Conservation (phyloP, 2,329 filamentous ascomycete genomes). For the Claviceps sp. region DNA sequence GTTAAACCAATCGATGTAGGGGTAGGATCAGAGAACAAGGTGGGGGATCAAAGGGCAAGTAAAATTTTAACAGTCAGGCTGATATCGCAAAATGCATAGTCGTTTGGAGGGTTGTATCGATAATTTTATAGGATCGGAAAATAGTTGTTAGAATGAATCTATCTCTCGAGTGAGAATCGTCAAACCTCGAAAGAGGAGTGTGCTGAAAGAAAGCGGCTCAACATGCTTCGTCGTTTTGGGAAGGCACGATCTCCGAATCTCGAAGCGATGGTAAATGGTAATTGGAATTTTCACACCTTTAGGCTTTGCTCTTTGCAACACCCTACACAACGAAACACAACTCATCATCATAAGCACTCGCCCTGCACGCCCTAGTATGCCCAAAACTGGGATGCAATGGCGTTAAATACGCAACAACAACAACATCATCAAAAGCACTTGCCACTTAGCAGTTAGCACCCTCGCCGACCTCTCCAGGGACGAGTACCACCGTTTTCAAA, state of each 20-base stretch:
- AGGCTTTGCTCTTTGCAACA: no score
- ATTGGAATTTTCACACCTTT: no score
- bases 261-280: no score
- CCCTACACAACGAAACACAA: no score
- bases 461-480: slow-evolving; percentile 77
- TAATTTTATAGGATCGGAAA: not conserved
- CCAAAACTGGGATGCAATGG: no score
- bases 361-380: no score
- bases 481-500: slow-evolving; percentile 75
- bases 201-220: not conserved
- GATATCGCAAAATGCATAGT: not conserved
- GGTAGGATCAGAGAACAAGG: not conserved
- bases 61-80: not conserved
- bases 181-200: not conserved
- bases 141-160: not conserved
- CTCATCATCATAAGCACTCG: no score
- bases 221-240: not conserved
- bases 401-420: no score
- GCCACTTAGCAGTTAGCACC: slow-evolving; percentile 45
- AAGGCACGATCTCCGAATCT: no score
- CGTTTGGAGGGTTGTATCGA: not conserved
- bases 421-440: no score
- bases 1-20: not conserved
- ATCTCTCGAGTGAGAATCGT: not conserved
- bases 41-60: not conserved